These are phyloP conservation scores for Alternaria triticina DNA, from an alignment of 2,329 filamentous ascomycete species.

Conservation along the genomic window DNA sequence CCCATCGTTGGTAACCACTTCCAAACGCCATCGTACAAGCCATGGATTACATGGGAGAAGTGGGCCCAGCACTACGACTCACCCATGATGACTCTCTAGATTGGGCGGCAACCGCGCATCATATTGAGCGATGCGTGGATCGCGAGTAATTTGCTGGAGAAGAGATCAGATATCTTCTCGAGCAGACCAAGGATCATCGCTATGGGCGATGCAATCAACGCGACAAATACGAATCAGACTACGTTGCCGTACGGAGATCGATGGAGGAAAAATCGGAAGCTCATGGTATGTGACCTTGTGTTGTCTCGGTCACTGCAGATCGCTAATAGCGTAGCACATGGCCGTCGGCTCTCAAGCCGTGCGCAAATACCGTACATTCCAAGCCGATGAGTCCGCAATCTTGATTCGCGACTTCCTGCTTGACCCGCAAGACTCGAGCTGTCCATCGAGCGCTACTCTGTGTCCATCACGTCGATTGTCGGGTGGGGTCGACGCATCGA, in stretches of 20 bases:
- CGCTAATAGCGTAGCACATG: neutral
- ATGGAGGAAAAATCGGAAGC: neutral
- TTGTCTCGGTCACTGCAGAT: accelerated
- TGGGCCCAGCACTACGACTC: neutral
- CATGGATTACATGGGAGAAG: neutral
- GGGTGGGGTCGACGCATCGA: neutral
- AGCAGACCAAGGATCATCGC: neutral
- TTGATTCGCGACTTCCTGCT: neutral
- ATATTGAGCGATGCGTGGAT: neutral
- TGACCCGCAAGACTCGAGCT: neutral
- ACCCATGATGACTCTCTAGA: neutral
- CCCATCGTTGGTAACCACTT: neutral
- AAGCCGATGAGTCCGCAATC: neutral
- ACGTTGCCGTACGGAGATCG: neutral
- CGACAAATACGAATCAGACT: neutral
- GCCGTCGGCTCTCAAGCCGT: neutral
- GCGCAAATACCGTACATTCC: neutral
- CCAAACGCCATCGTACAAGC: neutral
- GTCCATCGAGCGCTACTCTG: neutral
- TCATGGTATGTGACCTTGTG: accelerated
- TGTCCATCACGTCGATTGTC: neutral
- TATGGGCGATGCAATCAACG: neutral
- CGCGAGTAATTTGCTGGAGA: neutral
- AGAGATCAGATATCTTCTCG: neutral
- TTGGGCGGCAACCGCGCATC: neutral